These are phyloP conservation scores for Boechera divaricarpa DNA, from an alignment of 345 rosid species.

Conservation along the genomic window DNA sequence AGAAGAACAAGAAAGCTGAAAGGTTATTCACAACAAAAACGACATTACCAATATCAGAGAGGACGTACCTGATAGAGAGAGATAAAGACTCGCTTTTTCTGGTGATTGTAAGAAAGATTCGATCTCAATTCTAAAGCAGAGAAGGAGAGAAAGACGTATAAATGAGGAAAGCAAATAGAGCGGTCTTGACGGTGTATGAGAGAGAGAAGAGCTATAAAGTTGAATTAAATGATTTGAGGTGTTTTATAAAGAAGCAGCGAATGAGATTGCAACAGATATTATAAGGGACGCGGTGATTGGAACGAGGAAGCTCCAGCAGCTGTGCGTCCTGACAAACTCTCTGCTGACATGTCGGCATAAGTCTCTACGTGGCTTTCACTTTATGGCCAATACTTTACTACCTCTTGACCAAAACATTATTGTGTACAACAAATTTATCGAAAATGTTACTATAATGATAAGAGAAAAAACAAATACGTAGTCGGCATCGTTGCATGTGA, in stretches of 20 bases:
- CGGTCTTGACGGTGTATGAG: background rate
- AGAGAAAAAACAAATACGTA: background rate
- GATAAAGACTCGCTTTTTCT: background rate
- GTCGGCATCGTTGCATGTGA: too few relatives aligned
- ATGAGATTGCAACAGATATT: slow-evolving; percentile 17
- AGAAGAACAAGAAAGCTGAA: slow-evolving; percentile 17
- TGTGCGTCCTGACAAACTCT: slow-evolving; percentile 15
- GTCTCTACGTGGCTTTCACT: slow-evolving; percentile 24
- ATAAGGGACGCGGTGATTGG: slow-evolving; percentile 32
- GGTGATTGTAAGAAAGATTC: background rate
- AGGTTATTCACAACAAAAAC: background rate
- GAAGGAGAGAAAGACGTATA: slow-evolving; percentile 4
- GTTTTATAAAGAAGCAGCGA: background rate
- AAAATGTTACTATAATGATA: background rate
- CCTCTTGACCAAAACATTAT: slow-evolving; percentile 1
- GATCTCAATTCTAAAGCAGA: background rate
- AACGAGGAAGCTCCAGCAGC: slow-evolving; percentile 7
- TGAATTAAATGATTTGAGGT: background rate
- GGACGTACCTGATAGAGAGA: background rate
- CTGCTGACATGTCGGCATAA: slow-evolving; percentile 32
- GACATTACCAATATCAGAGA: background rate
- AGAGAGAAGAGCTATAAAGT: background rate
- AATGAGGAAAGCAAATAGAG: slow-evolving; percentile 2
- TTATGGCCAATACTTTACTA: background rate
- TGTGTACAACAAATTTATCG: background rate